phyloP scores from a whole-genome alignment of 1,284 basidiomycete genomes.

The Pseudozyma hubeiensis region DNA sequence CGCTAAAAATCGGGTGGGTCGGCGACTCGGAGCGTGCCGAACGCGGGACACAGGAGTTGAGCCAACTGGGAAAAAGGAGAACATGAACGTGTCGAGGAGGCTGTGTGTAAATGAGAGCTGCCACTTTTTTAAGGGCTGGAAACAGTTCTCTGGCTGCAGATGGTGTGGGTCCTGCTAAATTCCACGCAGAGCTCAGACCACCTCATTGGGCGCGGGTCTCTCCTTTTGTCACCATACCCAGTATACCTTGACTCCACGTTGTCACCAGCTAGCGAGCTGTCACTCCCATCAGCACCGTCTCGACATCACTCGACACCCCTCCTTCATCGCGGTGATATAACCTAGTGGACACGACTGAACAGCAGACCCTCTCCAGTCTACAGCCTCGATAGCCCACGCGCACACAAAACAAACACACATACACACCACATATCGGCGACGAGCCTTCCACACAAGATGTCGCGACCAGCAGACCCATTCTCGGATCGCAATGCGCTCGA shows the following conservation, averaged over 20 bases:
- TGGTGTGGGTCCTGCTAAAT: not conserved
- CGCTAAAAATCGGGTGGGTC: no score
- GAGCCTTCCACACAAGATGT: constrained; percentile 10
- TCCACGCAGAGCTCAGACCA: constrained; percentile 2
- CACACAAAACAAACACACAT: not conserved
- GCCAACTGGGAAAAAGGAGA: no score
- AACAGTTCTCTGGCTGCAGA: not conserved
- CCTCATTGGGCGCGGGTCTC: not conserved
- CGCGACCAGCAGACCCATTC: constrained; percentile 53
- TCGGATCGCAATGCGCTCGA: constrained; percentile 62
- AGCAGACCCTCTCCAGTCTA: no score
- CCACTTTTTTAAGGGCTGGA: no score
- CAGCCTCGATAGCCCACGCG: no score
- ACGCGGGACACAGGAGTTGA: no score
- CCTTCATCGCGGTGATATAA: no score
- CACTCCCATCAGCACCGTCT: not conserved
- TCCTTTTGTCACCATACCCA: not conserved
- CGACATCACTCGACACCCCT: not conserved
- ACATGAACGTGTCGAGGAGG: not conserved
- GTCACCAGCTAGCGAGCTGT: not conserved
- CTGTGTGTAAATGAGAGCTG: not conserved
- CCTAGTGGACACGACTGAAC: no score
- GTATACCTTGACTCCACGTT: no score
- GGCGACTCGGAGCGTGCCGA: no score
- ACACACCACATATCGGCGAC: not conserved